A percentile compares a stretch with the other conserved stretches of the same genome.
Conservation (phyloP, 2,329 filamentous ascomycete species). For the Neofusicoccum kwambonambiense region DNA sequence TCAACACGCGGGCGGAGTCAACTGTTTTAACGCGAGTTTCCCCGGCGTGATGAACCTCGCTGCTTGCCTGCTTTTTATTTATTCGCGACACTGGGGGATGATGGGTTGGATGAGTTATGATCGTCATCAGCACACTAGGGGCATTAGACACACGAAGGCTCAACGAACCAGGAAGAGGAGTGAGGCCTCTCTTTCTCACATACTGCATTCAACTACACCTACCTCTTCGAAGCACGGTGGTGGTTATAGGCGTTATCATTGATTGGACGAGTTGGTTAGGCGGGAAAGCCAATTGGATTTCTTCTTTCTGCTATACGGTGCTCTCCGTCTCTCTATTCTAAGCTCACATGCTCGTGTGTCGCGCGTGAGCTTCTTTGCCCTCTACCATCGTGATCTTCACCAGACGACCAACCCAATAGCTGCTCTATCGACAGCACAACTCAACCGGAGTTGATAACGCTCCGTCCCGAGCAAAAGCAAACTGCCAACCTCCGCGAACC, state of each 20-base stretch:
- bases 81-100: background rate
- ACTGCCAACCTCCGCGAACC: too few species aligned
- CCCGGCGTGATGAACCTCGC: background rate
- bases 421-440: too few species aligned
- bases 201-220: background rate
- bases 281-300: background rate
- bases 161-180: too few species aligned
- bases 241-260: background rate
- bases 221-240: background rate
- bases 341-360: background rate
- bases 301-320: background rate
- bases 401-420: too few species aligned
- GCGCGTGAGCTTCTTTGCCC: background rate
- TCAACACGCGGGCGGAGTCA: conserved; percentile 5
- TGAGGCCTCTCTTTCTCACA: background rate
- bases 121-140: too few species aligned
- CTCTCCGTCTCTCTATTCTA: background rate
- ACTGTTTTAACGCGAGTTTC: too few species aligned
- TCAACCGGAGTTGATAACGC: too few species aligned
- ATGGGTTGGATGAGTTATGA: background rate
- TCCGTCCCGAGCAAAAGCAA: too few species aligned
- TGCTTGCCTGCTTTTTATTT: background rate
- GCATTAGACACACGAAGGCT: too few species aligned
- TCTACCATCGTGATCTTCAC: background rate
- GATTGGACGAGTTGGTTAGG: background rate